These are phyloP conservation scores for Rhodofomes roseus DNA, from an alignment of 1,284 basidiomycete genomes.

Conservation along the genomic window DNA sequence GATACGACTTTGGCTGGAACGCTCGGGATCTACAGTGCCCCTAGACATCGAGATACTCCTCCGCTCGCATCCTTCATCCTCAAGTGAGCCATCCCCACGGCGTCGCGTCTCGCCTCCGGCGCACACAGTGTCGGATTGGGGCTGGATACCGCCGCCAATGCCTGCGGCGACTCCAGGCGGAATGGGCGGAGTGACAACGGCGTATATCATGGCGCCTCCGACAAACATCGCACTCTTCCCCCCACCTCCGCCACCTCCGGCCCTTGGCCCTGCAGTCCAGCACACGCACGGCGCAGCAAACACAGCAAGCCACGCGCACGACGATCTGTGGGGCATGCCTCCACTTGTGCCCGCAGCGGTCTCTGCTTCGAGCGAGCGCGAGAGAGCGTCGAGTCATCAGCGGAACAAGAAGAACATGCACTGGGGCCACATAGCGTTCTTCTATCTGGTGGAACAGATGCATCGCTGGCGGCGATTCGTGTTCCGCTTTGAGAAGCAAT, in stretches of 20 bases:
- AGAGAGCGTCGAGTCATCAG: slow-evolving; percentile 7
- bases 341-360: slow-evolving; percentile 12
- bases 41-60: slow-evolving; percentile 77
- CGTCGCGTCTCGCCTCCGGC: slow-evolving; percentile 24
- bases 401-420: slow-evolving; percentile 45
- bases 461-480: slow-evolving; percentile 76
- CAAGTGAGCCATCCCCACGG: slow-evolving; percentile 15
- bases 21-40: slow-evolving; percentile 61
- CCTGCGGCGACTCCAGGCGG: slow-evolving; percentile 8
- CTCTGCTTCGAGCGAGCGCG: slow-evolving; percentile 5
- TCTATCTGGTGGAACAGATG: slow-evolving; percentile 73
- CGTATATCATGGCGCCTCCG: slow-evolving; percentile 15
- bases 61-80: slow-evolving; percentile 35
- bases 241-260: neutral
- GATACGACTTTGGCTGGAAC: slow-evolving; percentile 74
- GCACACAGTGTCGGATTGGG: slow-evolving; percentile 17
- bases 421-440: slow-evolving; percentile 77
- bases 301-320: slow-evolving; percentile 6
- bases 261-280: neutral
- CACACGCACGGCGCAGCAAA: neutral
- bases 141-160: slow-evolving; percentile 17
- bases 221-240: slow-evolving; percentile 16
- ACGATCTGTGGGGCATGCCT: slow-evolving; percentile 18
- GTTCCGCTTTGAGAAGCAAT: slow-evolving; percentile 71
- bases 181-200: slow-evolving; percentile 6